Evolutionary conservation across 2,329 filamentous ascomycete genomes (phyloP).

Genomic region (Tolypocladium capitatum): DNA sequence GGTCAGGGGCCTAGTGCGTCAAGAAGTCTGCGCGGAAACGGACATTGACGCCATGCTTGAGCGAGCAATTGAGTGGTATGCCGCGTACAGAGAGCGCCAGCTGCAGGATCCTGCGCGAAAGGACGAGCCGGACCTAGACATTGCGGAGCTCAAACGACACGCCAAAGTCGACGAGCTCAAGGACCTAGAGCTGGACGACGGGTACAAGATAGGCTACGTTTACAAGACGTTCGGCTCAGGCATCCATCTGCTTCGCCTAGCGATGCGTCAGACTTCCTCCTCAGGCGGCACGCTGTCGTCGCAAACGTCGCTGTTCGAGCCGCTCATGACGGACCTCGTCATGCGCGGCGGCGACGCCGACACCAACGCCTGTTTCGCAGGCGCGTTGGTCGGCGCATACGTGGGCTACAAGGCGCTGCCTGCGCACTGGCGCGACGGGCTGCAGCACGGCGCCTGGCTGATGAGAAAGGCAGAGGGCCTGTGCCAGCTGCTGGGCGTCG

Average conservation of each 20-base stretch:
- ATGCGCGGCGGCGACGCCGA: slow-evolving; percentile 41
- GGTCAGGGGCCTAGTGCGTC: slow-evolving; percentile 30
- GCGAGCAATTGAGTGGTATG: slow-evolving; percentile 25
- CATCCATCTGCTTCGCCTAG: slow-evolving; percentile 28
- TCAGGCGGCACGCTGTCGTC: slow-evolving; percentile 5
- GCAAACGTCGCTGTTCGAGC: slow-evolving; percentile 25
- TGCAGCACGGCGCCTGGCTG: slow-evolving; percentile 31
- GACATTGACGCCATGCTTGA: slow-evolving; percentile 29
- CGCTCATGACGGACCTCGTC: slow-evolving; percentile 31
- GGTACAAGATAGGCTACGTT: slow-evolving; percentile 35
- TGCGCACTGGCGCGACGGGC: slow-evolving; percentile 33
- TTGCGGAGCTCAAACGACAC: slow-evolving; percentile 27
- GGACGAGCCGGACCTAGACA: slow-evolving; percentile 21
- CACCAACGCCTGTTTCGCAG: slow-evolving; percentile 39
- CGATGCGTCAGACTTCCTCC: slow-evolving; percentile 20
- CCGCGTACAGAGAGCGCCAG: slow-evolving; percentile 7
- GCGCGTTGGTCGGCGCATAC: slow-evolving; percentile 33
- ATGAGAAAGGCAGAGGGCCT: slow-evolving; percentile 28
- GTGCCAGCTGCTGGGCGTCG: slow-evolving; percentile 23
- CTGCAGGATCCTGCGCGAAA: slow-evolving; percentile 11
- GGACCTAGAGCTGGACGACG: slow-evolving; percentile 30
- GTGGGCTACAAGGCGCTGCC: slow-evolving; percentile 33
- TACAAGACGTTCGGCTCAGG: slow-evolving; percentile 39
- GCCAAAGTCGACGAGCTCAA: slow-evolving; percentile 21
- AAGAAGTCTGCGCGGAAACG: slow-evolving; percentile 25